These are phyloP conservation scores for Tolypocladium inflatum DNA, from an alignment of 2,329 filamentous ascomycete genomes.

Conservation along the genomic window DNA sequence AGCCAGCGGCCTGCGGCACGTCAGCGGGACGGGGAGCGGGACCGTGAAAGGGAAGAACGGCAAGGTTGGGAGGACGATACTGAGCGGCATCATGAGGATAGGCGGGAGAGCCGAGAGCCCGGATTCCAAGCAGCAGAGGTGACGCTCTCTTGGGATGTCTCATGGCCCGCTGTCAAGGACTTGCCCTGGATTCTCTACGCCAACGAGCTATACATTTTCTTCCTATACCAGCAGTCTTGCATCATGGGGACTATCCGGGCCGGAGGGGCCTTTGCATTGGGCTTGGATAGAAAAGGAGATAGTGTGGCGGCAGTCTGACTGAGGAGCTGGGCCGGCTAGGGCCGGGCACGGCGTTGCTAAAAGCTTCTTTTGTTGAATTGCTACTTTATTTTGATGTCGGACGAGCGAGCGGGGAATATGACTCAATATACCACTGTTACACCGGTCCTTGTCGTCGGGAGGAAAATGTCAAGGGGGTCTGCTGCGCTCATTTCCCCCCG, in stretches of 20 bases:
- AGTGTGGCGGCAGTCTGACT: background rate
- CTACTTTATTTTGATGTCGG: background rate
- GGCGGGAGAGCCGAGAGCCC: conserved; percentile 30
- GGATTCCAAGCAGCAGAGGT: conserved; percentile 21
- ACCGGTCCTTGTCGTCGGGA: background rate
- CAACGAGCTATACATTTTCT: background rate
- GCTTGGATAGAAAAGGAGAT: background rate
- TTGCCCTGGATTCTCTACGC: background rate
- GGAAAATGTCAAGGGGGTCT: no score
- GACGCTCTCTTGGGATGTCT: conserved; percentile 2
- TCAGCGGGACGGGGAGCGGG: conserved; percentile 15
- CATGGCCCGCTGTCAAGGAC: background rate
- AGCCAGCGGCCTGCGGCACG: conserved; percentile 16
- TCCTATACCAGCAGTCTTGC: background rate
- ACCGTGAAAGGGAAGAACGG: conserved; percentile 26
- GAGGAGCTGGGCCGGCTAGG: background rate
- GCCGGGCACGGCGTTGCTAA: background rate
- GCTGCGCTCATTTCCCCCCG: no score
- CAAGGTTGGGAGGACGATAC: conserved; percentile 30
- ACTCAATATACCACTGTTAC: background rate
- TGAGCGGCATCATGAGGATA: conserved; percentile 35
- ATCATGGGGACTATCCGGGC: background rate
- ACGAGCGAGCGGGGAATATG: background rate
- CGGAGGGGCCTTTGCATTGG: background rate
- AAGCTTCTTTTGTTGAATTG: background rate